Evolutionary conservation across 2,329 filamentous ascomycete genomes (phyloP).

Genomic region (Phaeosphaeria sp.): DNA sequence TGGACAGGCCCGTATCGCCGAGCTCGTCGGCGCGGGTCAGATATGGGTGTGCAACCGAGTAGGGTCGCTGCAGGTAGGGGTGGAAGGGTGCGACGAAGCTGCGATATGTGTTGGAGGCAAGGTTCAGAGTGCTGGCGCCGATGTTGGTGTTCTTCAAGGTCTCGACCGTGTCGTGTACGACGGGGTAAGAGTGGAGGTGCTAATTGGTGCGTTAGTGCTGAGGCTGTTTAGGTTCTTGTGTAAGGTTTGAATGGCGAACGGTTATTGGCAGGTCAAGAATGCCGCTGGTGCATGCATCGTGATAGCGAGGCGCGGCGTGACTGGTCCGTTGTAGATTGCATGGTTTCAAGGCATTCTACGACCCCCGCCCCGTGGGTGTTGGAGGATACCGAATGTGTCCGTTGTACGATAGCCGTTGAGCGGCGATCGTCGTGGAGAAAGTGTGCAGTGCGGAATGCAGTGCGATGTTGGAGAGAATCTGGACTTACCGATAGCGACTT

Average conservation of each 20-base stretch:
- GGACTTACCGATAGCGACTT: constrained; percentile 48
- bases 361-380: constrained; percentile 5
- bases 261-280: constrained; percentile 10
- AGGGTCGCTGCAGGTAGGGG: constrained; percentile 79
- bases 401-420: neutral
- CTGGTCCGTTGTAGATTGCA: constrained; percentile 15
- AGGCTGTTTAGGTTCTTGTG: constrained; percentile 2
- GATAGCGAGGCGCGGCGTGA: constrained; percentile 8
- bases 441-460: neutral
- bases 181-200: constrained; percentile 85
- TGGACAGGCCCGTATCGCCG: constrained; percentile 45
- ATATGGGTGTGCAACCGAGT: constrained; percentile 84
- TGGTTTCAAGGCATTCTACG: constrained; percentile 1
- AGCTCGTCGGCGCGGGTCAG: constrained; percentile 75
- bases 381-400: neutral
- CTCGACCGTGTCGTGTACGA: constrained; percentile 78
- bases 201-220: constrained; percentile 46
- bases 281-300: constrained; percentile 14
- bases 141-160: constrained; percentile 82
- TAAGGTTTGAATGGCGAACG: constrained; percentile 5
- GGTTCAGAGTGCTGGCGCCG: constrained; percentile 80
- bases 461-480: neutral
- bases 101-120: constrained; percentile 77
- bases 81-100: constrained; percentile 78
- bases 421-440: neutral